These are phyloP conservation scores for Xanthoconium separans DNA, from an alignment of 1,284 basidiomycete genomes.

Conservation along the genomic window DNA sequence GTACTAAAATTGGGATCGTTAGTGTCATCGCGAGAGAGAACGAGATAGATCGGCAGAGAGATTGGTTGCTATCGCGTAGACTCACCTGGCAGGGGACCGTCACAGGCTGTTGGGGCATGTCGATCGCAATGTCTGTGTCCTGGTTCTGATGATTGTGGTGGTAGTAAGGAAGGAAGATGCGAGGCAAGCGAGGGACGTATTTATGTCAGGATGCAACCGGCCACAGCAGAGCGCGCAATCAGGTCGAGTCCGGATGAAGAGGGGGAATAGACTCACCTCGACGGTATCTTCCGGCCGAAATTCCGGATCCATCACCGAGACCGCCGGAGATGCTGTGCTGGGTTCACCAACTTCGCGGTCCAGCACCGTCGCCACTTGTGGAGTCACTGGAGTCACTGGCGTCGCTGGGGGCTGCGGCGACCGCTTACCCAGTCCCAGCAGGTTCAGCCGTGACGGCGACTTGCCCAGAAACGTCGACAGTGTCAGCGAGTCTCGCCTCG, in stretches of 20 bases:
- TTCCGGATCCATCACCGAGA: constrained; percentile 19
- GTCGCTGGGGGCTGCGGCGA: constrained; percentile 31
- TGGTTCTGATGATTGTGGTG: constrained; percentile 16
- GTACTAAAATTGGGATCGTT: constrained; percentile 53
- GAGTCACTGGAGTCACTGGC: constrained; percentile 26
- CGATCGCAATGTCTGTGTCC: constrained; percentile 6
- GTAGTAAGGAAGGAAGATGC: not conserved
- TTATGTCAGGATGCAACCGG: constrained; percentile 11
- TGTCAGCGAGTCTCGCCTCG: constrained; percentile 26
- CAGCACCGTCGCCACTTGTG: constrained; percentile 1
- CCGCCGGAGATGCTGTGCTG: constrained; percentile 26
- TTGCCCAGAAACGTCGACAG: constrained; percentile 28
- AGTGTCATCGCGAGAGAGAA: constrained; percentile 5
- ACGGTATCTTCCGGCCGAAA: constrained; percentile 29
- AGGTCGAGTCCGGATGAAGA: constrained; percentile 3
- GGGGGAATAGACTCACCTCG: constrained; percentile 8
- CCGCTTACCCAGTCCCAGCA: constrained; percentile 29
- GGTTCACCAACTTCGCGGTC: constrained; percentile 11
- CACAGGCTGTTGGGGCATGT: constrained; percentile 32
- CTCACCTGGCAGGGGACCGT: constrained; percentile 68
- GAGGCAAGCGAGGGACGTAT: constrained; percentile 10
- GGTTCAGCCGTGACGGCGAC: constrained; percentile 26
- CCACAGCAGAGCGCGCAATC: constrained; percentile 17
- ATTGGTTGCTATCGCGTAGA: not conserved
- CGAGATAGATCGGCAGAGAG: constrained; percentile 3